phyloP scores from a whole-genome alignment of 805 yeast genomes.

The Tetrapisispora namnaoensis region DNA sequence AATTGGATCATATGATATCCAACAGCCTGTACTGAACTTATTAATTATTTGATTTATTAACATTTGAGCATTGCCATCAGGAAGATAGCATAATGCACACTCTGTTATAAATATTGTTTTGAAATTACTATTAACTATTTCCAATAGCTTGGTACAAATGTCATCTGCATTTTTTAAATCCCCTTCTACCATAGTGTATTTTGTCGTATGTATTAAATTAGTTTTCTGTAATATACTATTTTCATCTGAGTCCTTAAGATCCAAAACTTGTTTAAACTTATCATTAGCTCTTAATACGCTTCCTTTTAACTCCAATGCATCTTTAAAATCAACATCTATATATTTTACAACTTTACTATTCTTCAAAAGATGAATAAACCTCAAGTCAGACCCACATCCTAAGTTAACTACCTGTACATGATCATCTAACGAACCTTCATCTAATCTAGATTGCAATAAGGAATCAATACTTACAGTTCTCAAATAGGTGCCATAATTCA shows the following conservation, averaged over 20 bases:
- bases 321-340: slow-evolving; percentile 44
- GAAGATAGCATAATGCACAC: slow-evolving; percentile 47
- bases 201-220: slow-evolving; percentile 16
- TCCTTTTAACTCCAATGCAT: slow-evolving; percentile 37
- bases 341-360: slow-evolving; percentile 26
- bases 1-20: slow-evolving; percentile 50
- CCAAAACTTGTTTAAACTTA: slow-evolving; percentile 3
- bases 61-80: slow-evolving; percentile 32
- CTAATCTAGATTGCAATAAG: slow-evolving; percentile 36
- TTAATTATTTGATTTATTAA: slow-evolving; percentile 30
- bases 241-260: background rate
- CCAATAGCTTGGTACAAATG: slow-evolving; percentile 21
- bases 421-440: background rate
- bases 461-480: slow-evolving; percentile 46
- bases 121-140: slow-evolving; percentile 7
- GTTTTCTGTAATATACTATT: slow-evolving; percentile 6
- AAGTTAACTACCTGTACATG: slow-evolving; percentile 49
- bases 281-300: slow-evolving; percentile 9
- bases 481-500: slow-evolving; percentile 62
- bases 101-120: slow-evolving; percentile 50
- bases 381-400: slow-evolving; percentile 61
- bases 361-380: slow-evolving; percentile 34
- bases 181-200: slow-evolving; percentile 24
- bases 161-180: slow-evolving; percentile 28
- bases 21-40: slow-evolving; percentile 16